phyloP scores from a whole-genome alignment of 2,329 filamentous ascomycete genomes.

The Exophiala bonariae region DNA sequence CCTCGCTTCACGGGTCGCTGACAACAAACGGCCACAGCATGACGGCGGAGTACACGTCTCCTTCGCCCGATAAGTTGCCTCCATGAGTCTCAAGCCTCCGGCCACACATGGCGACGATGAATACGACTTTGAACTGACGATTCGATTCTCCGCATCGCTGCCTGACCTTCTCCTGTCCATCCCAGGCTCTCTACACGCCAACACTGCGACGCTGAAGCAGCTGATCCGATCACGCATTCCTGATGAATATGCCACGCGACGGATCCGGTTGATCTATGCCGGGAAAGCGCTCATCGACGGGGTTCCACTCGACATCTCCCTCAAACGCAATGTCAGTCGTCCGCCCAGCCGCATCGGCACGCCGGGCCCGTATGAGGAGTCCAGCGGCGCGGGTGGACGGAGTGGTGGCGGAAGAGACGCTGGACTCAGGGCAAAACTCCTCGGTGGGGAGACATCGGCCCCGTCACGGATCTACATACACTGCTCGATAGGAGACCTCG shows the following conservation, averaged over 20 bases:
- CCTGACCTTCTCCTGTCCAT: conserved; percentile 82
- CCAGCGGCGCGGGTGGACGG: conserved; percentile 24
- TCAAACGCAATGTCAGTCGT: conserved; percentile 61
- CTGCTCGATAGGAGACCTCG: conserved; percentile 81
- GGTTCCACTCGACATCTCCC: conserved; percentile 65
- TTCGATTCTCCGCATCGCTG: conserved; percentile 85
- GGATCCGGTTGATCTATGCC: conserved; percentile 85
- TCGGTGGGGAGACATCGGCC: conserved; percentile 51
- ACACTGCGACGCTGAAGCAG: conserved; percentile 75
- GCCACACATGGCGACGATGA: background rate
- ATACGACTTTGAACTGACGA: conserved; percentile 67
- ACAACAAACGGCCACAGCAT: no score
- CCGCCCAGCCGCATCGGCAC: conserved; percentile 45
- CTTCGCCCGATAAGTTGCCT: no score
- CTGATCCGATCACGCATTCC: conserved; percentile 74
- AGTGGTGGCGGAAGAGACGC: conserved; percentile 32
- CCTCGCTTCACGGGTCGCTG: no score
- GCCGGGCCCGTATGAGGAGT: conserved; percentile 20
- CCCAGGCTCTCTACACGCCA: conserved; percentile 51
- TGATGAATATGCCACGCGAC: conserved; percentile 60
- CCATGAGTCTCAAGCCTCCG: no score
- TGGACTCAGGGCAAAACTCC: conserved; percentile 70
- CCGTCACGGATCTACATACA: conserved; percentile 76
- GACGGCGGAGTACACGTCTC: no score
- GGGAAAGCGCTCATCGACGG: conserved; percentile 81